phyloP scores from a whole-genome alignment of 2,329 filamentous ascomycete species.

The Cladophialophora carrionii region DNA sequence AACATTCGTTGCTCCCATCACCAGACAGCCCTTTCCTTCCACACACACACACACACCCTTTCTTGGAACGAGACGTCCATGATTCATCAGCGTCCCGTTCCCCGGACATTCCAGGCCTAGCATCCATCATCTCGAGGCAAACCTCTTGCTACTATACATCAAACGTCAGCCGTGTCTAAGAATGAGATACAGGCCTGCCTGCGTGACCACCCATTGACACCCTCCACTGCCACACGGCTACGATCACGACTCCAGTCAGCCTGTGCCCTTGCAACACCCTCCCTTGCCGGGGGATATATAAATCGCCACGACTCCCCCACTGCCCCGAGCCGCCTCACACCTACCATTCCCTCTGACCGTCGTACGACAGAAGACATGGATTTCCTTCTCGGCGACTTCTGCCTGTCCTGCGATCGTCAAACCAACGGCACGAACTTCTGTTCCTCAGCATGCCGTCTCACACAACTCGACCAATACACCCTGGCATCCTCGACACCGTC shows the following conservation, averaged over 20 bases:
- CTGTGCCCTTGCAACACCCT: constrained; percentile 19
- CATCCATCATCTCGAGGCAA: neutral
- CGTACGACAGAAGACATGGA: constrained; percentile 56
- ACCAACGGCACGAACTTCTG: constrained; percentile 82
- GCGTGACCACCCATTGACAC: constrained; percentile 31
- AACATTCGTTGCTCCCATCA: constrained; percentile 19
- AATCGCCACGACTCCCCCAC: constrained; percentile 15
- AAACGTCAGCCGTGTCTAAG: constrained; percentile 29
- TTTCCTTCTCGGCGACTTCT: constrained; percentile 74
- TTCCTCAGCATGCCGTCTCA: constrained; percentile 85
- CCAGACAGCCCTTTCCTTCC: constrained; percentile 14
- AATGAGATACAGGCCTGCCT: constrained; percentile 28
- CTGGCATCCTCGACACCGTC: constrained; percentile 44
- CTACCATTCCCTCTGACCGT: constrained; percentile 19
- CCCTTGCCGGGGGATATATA: constrained; percentile 21
- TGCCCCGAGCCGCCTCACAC: constrained; percentile 8
- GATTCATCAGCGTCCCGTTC: constrained; percentile 3
- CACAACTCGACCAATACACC: constrained; percentile 69
- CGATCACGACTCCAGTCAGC: constrained; percentile 10
- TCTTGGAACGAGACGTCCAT: constrained; percentile 5
- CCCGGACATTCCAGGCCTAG: constrained; percentile 5
- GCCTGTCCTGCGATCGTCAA: constrained; percentile 90
- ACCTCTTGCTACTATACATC: constrained; percentile 11
- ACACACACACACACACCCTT: neutral
- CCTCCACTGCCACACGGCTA: constrained; percentile 27